Evolutionary conservation across 805 yeast species (phyloP), one percentile per base, ranked within the genome.

Genomic region (Zygosaccharomyces gambellarensis): DNA sequence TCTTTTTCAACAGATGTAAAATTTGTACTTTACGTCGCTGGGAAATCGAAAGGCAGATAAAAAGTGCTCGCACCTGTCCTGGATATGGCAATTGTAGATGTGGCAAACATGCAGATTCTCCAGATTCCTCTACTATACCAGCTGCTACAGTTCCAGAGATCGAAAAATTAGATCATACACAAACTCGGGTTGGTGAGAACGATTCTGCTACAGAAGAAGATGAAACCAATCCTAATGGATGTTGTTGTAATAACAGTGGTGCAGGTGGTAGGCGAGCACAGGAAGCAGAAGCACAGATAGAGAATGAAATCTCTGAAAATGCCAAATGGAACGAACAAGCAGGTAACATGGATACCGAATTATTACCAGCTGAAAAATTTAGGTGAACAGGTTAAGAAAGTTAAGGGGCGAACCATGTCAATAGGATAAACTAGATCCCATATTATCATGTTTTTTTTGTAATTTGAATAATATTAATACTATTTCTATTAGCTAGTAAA

Each of bases 1-100:
- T 85, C 39, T 76, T 80, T 58, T 84, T 83, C 67, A 83, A 83
- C 56, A 78, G 87, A 63, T 64, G 63, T 39, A 68, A 68, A 52
- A 51, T 67, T 29, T 54, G 60, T 51, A 39, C 60, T 55, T 45
- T 64, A 43, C 56, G 62, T 48, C 61, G 68, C 51, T 63, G 69
- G 70, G 64, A 64, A 47, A 54, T 63, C 34, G 55, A 61, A 48
- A 53, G 63, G 44, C 63, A 63, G 52, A 53, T 62, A 31, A 53
- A 61, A 39, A 59, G 51, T 42, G 52, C 60, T 14, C 52, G 50
- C 3, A 56, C 57, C n/a, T 65, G 70, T 49, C 60, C 63, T 19
- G 65, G 69, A 22, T 58, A 55, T 32, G 53, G 52, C 1, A 48
- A 50, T 22, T 64, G 70, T 43, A 55, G 51, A 28, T 67, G 69